Base-by-base conservation (phyloP, 306 rosid genomes). In the Lathyrus sativus region DNA sequence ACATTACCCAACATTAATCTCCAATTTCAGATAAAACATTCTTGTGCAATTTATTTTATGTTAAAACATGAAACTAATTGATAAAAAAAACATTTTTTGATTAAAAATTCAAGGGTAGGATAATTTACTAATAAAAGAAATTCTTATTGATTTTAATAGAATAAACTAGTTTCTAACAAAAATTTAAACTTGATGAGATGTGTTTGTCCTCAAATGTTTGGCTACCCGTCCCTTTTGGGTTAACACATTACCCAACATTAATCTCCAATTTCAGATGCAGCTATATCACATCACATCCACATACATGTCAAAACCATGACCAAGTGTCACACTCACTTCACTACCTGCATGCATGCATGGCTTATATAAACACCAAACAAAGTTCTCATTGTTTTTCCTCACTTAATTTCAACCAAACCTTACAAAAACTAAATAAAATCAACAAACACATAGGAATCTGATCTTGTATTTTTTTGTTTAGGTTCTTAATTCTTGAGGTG, bases 231-330 rank as follows among this genome's bases (percentile, higher is more conserved):
- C 50, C 9, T 39, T 49, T 72, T 38, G 74, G 74, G n/a, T 65
- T 0, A 18, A 63, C 71, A 62, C 15, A 45, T 45, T 59, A 19
- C 46, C 58, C 37, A 37, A 48, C 14, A 62, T 41, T 22, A 42
- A 77, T 71, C 58, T 67, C 68, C 3, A 57, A 69, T 33, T 76
- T 70, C 31, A 69, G 43, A 7, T 62, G 9, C 18, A 72, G 65
- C 80, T 62, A 61, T 48, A 76, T 62, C 51, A 77, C 57, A 66
- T 78, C 66, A 78, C 64, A 78, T 15, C 82, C 82, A 78, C 78
- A 66, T 35, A 51, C 14, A 68, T 50, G 64, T 22, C 74, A 49
- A 65, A 33, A 29, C 59, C 12, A 65, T 65, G 68, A 71, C 73
- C 67, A 64, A 65, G 57, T 68, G 49, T 29, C 70, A 19, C 51